Evolutionary conservation across 257 asterid species (phyloP), one percentile per base, ranked within the genome.

Genomic region (Przewalskia tangutica): DNA sequence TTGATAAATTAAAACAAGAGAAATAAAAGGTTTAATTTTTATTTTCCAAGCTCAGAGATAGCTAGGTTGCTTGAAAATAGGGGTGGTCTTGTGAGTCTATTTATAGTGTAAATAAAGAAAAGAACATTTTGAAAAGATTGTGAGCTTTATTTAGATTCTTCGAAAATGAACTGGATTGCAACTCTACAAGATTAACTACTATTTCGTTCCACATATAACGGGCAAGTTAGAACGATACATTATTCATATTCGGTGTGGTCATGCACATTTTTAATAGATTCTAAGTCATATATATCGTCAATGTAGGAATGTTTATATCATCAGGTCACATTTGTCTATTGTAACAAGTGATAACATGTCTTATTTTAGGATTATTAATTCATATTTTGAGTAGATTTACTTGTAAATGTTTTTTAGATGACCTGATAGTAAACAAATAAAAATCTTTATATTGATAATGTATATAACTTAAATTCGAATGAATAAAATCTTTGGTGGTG

Each of bases 61-160:
- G 54, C 50, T 40, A 38, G 40, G 82, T n/a, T 55, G 82, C 68
- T 59, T 78, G 68, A 78, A 34, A 36, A 78, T 78, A 4, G 58
- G 2, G 20, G 13, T 20, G 40, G n/a, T 8, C 40, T 14, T 16
- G 9, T 58, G 38, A 17, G 71, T 16, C 55, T 78, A 78, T 78
- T 78, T 78, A 78, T 78, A 78, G 73, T 6, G 9, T 58, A 27
- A 32, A 10, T 7, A 23, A 17, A n/a, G 38, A 58, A 36, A 11
- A 38, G 71, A 58, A 36, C 6, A 18, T n/a, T n/a, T 27, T 75
- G 13, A 78, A 78, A 56, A 55, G 82, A 55, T 36, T 38, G 20
- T n/a, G 23, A 55, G 16, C 71, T 78, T 78, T 58, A 78, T 58
- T 78, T 78, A 71, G 79, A 71, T 71, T 12, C 79, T 71, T 23